Conservation (phyloP, 2,329 filamentous ascomycete species). For the Alternaria metachromatica region DNA sequence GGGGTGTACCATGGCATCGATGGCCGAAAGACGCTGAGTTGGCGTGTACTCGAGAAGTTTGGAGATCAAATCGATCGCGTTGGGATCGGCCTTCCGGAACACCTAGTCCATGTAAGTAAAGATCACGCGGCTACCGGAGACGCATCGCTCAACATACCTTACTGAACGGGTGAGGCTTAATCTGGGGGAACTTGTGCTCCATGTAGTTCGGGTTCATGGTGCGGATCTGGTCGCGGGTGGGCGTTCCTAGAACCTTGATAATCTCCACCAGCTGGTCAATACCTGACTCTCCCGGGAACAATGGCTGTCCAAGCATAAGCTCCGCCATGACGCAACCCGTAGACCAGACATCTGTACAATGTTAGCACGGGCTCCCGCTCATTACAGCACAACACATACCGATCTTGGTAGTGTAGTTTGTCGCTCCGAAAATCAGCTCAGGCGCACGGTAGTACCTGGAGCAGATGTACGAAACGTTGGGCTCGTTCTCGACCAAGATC, state of each 20-base stretch:
- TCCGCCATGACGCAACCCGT: constrained; percentile 99
- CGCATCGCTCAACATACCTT: constrained; percentile 64
- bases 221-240: constrained; percentile 95
- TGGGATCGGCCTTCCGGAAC: constrained; percentile 92
- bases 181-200: constrained; percentile 99
- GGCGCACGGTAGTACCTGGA: constrained; percentile 98
- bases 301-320: constrained; percentile 95
- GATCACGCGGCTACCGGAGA: background rate
- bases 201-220: constrained; percentile 99
- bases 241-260: constrained; percentile 97
- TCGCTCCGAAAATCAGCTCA: constrained; percentile 97
- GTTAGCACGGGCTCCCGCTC: constrained; percentile 25
- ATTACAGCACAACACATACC: constrained; percentile 66
- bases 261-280: constrained; percentile 99
- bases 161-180: constrained; percentile 98
- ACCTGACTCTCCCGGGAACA: constrained; percentile 97
- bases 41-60: constrained; percentile 95
- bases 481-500: constrained; percentile 97
- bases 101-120: constrained; percentile 60
- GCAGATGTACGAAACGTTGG: constrained; percentile 99
- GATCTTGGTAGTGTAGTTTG: constrained; percentile 99
- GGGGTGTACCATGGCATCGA: constrained; percentile 97
- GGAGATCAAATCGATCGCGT: constrained; percentile 94
- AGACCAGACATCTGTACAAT: constrained; percentile 87
- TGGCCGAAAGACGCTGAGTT: constrained; percentile 88